Percentiles rank a stretch among this genome's conserved stretches.
phyloP scores from a whole-genome alignment of 2,329 filamentous ascomycete genomes.

The Didymellaceae sp. region DNA sequence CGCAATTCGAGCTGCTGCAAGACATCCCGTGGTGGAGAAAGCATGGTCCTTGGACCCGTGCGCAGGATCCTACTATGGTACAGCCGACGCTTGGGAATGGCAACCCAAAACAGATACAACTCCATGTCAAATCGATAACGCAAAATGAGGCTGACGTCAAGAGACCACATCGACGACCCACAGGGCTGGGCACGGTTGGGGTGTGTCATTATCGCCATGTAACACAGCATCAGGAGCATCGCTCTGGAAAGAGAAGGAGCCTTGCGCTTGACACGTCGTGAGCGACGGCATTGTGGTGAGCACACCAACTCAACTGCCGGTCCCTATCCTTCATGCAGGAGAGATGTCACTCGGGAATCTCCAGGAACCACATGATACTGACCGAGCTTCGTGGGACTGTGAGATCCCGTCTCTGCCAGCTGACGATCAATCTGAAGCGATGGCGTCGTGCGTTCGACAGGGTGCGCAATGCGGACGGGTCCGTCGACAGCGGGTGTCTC shows the following conservation, averaged over 20 bases:
- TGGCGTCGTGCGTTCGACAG: conserved; percentile 28
- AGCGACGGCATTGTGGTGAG: conserved; percentile 4
- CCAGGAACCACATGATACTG: conserved; percentile 16
- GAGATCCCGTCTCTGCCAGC: conserved; percentile 12
- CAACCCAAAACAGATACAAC: conserved; percentile 11
- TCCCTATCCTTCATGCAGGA: neutral
- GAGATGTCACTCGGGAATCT: neutral
- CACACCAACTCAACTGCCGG: conserved; percentile 7
- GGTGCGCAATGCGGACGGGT: conserved; percentile 21
- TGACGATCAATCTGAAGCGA: conserved; percentile 15
- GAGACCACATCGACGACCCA: conserved; percentile 5
- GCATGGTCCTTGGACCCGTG: conserved; percentile 7
- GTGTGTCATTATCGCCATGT: conserved; percentile 12
- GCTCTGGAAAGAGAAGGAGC: conserved; percentile 18
- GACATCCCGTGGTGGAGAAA: conserved; percentile 27
- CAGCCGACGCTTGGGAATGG: conserved; percentile 13
- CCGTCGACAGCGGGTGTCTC: conserved; percentile 16
- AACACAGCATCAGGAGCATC: conserved; percentile 12
- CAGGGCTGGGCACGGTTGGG: conserved; percentile 14
- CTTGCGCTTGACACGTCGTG: conserved; percentile 15
- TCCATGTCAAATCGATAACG: conserved; percentile 13
- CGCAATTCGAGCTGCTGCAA: conserved; percentile 27
- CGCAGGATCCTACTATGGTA: neutral
- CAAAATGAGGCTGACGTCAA: conserved; percentile 20
- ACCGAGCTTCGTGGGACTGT: conserved; percentile 11